Evolutionary conservation across 1,284 basidiomycete species (phyloP), one percentile per base, ranked within the genome.

Genomic region (Puccinia coronata): DNA sequence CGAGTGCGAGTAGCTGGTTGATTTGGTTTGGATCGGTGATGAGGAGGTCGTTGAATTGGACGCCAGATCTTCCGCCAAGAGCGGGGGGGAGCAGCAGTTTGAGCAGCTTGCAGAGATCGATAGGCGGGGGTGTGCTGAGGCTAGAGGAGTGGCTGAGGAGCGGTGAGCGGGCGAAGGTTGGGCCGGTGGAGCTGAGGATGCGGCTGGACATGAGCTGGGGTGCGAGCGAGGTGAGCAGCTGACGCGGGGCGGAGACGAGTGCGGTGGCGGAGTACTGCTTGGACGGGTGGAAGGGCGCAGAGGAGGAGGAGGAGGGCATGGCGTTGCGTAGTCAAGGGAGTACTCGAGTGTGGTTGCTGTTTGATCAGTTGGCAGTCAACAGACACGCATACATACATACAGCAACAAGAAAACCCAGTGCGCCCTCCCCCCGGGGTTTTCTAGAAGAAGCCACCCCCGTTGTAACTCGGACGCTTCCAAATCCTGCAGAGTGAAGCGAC

Each of bases 1-100:
- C 83, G 23, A 84, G 70, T 1, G 49, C 25, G 20, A 84, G 69
- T 20, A 84, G 82, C n/a, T 84, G 82, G 28, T 84, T 83, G n/a
- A 84, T 83, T 43, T 82, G 73, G 61, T 83, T 83, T 6, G 78
- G 57, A 51, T 80, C 78, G 18, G 51, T 80, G 51, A 80, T 80
- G 5, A 80, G 6, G 2, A 57, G 39, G 39, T 75, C 39, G 18
- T 61, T 80, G 11, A 72, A 57, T n/a, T 57, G 23, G 18, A 61
- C 1, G 20, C 76, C 76, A 51, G 49, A n/a, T 23, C 39, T 34
- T 20, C 67, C 23, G 18, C 43, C 55, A 2, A 57, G 39, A 16
- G 65, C 61, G 23, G 51, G 59, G 16, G 39, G 55, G 4, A 47
- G 65, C 39, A 72, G 69, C 28, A 71, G 28, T 51, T 28, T 61